Evolutionary conservation across 805 yeast species (phyloP), one percentile per base, ranked within the genome.

Genomic region (Metschnikowia rubicola): DNA sequence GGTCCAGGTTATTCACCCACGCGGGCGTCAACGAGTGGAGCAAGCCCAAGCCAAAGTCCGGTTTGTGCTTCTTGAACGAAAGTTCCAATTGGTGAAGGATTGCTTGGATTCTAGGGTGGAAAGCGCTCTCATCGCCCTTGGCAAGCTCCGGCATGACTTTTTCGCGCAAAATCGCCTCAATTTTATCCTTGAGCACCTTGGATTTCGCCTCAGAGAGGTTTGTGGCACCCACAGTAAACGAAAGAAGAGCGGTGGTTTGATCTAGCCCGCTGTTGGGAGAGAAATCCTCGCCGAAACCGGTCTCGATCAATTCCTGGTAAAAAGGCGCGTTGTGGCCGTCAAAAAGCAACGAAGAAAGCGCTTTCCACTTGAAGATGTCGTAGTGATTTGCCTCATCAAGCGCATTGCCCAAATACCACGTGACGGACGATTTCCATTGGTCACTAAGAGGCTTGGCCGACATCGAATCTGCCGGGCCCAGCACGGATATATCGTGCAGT

Each of bases 261-360:
- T 92, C 97, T 45, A 88, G 71, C 1, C 99, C 99, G 0, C 96
- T 74, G 61, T 94, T 94, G 5, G 89, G 86, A 0, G 92, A 72
- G 60, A 84, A 94, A 54, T 94, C 97, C 43, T 87, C 80, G 36
- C 94, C 98, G 31, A 84, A 61, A 1, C 92, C 94, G 1, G 86
- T 67, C 63, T 94, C 99, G 46, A 94, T 86, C 46, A 94, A 71
- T n/a, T 80, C 79, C 64, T 90, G 88, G 65, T 91, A 88, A 46
- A 94, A 73, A 7, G 96, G 92, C 6, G 98, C 85, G 10, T 94
- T 86, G 60, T 92, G 98, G 2, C 98, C 98, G 61, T 88, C 96
- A 54, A 84, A 79, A 31, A 94, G 70, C 43, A 94, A 69, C 21
- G 83, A 78, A 17, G 87, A 80, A 40, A 90, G 67, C 9, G 90